phyloP scores from a whole-genome alignment of 164 flowering plant genomes.

The Umbellularia californica region DNA sequence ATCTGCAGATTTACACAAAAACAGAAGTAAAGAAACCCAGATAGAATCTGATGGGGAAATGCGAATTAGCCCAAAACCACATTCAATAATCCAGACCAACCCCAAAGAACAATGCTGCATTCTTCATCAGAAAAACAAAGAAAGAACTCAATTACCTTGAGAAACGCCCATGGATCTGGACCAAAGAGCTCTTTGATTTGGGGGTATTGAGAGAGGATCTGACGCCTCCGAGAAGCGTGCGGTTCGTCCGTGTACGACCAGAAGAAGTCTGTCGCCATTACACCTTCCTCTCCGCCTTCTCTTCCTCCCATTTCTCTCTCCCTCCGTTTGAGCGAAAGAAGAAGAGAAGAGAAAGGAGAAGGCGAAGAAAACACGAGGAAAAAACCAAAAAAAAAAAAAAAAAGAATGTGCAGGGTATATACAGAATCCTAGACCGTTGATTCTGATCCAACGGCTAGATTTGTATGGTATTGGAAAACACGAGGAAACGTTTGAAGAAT shows the following conservation, averaged over 20 bases:
- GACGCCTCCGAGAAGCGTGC: slow-evolving; percentile 75
- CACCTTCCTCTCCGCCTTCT: slow-evolving; percentile 27
- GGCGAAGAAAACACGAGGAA: neutral
- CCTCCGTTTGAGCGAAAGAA: neutral
- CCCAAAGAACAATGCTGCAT: neutral
- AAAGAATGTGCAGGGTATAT: too few species aligned
- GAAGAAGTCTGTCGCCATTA: slow-evolving; percentile 47
- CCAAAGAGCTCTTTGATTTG: slow-evolving; percentile 86
- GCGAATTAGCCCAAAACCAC: too few species aligned
- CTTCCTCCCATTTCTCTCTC: neutral
- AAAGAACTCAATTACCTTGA: slow-evolving; percentile 46
- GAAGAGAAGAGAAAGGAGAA: neutral
- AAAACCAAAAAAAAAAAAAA: neutral
- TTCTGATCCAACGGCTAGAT: too few species aligned
- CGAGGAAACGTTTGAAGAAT: neutral
- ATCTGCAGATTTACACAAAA: too few species aligned
- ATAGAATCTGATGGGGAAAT: too few species aligned
- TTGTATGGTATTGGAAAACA: too few species aligned
- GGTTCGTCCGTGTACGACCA: slow-evolving; percentile 59
- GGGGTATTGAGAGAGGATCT: slow-evolving; percentile 89
- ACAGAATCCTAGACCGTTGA: too few species aligned
- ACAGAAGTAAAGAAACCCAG: too few species aligned
- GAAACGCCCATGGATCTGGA: slow-evolving; percentile 80
- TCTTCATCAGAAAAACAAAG: neutral
- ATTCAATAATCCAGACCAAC: too few species aligned